These are phyloP conservation scores for Dioscorea alata DNA, from an alignment of 106 monocot genomes.

Conservation along the genomic window DNA sequence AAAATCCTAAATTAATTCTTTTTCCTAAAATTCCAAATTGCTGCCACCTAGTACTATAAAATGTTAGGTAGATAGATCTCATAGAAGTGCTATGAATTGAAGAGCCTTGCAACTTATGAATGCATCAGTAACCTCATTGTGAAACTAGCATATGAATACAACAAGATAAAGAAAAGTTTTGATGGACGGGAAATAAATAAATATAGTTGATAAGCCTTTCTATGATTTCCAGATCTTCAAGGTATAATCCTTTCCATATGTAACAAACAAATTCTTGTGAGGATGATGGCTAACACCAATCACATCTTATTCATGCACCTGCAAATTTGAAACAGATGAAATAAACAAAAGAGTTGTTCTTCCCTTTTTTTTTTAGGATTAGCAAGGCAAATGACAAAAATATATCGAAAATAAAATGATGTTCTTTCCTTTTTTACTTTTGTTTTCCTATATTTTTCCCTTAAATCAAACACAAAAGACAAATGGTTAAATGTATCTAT, in stretches of 20 bases:
- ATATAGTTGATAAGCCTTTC: neutral
- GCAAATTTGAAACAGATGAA: neutral
- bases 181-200: neutral
- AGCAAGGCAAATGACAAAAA: too few species aligned
- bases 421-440: too few species aligned
- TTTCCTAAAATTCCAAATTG: too few species aligned
- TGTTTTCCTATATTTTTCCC: too few species aligned
- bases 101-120: neutral
- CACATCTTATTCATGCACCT: slow-evolving; percentile 97
- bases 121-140: neutral
- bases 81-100: neutral
- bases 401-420: too few species aligned
- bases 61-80: neutral
- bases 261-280: slow-evolving; percentile 79
- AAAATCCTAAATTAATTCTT: too few species aligned
- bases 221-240: slow-evolving; percentile 95
- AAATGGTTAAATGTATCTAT: too few species aligned
- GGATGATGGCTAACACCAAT: slow-evolving; percentile 91
- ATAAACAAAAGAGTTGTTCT: too few species aligned
- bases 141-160: too few species aligned
- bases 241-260: slow-evolving; percentile 73
- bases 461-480: too few species aligned
- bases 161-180: neutral
- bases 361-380: too few species aligned
- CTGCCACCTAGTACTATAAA: neutral